phyloP scores from a whole-genome alignment of 352 stramenopile species.

The Globisporangium cederbergense region DNA sequence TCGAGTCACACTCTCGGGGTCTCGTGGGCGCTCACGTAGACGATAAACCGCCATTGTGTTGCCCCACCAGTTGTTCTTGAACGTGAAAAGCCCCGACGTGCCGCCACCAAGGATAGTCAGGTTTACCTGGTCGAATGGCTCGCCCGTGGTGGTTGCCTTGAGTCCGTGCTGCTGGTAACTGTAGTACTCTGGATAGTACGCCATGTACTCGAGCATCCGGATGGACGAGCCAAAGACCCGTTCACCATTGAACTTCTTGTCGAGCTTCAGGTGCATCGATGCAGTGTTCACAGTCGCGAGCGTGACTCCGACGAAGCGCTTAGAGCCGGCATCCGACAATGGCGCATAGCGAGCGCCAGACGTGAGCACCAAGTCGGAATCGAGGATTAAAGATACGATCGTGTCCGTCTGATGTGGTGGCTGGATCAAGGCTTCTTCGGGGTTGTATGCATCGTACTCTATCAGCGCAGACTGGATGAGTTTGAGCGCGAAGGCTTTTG shows the following conservation, averaged over 20 bases:
- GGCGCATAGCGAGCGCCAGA: conserved; percentile 17
- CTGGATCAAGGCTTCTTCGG: neutral
- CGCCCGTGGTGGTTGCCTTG: neutral
- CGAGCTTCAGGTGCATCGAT: conserved; percentile 19
- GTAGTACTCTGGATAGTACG: conserved; percentile 33
- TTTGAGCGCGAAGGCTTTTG: conserved; percentile 25
- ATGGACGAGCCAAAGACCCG: conserved; percentile 19
- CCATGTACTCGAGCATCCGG: conserved; percentile 30
- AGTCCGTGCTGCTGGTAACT: conserved; percentile 19
- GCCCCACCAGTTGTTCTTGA: conserved; percentile 28
- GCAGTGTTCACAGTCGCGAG: conserved; percentile 20
- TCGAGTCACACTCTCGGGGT: neutral
- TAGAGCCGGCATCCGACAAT: conserved; percentile 12
- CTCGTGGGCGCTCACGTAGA: conserved; percentile 22
- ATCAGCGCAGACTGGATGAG: conserved; percentile 24
- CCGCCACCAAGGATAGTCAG: conserved; percentile 24
- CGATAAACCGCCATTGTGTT: conserved; percentile 36
- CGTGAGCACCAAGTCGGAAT: conserved; percentile 15
- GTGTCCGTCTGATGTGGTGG: conserved; percentile 15
- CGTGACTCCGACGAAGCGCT: conserved; percentile 8
- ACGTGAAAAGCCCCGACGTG: conserved; percentile 32
- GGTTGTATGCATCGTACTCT: conserved; percentile 10
- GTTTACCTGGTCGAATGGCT: conserved; percentile 19
- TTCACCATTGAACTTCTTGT: conserved; percentile 24
- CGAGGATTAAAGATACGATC: conserved; percentile 14